Percentiles rank a stretch among this genome's conserved stretches.
Conservation (phyloP, 257 asterid genomes). For the Salvia miltiorrhiza region DNA sequence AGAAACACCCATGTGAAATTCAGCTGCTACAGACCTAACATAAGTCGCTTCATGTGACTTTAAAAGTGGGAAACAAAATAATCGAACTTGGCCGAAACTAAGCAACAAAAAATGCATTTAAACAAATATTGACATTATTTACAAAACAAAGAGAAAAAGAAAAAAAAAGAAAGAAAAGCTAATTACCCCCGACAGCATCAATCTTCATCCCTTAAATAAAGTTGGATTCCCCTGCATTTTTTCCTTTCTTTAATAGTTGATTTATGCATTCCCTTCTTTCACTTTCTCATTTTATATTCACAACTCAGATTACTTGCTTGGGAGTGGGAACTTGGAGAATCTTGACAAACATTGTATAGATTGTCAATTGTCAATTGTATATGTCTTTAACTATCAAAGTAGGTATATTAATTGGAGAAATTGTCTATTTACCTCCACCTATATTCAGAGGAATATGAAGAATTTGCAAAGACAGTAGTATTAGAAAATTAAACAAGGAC, state of each 20-base stretch:
- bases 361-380: constrained; percentile 29
- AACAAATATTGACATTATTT: constrained; percentile 19
- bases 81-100: constrained; percentile 11
- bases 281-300: constrained; percentile 15
- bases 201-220: constrained; percentile 17
- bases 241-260: constrained; percentile 4
- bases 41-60: constrained; percentile 25
- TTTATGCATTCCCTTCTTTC: constrained; percentile 7
- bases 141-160: background rate
- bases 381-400: too few species aligned
- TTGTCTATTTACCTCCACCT: too few species aligned
- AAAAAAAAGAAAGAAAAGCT: background rate
- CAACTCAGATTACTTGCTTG: constrained; percentile 42
- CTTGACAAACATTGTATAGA: constrained; percentile 30
- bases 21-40: constrained; percentile 19
- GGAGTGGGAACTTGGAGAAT: constrained; percentile 35
- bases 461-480: too few species aligned
- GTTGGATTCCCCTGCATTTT: constrained; percentile 25
- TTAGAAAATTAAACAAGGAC: too few species aligned
- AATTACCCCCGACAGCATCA: constrained; percentile 24
- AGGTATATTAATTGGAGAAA: too few species aligned
- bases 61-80: background rate
- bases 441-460: too few species aligned
- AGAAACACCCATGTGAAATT: constrained; percentile 28
- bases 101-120: constrained; percentile 34